Percentiles rank a stretch among this genome's conserved stretches.
phyloP scores from a whole-genome alignment of 2,329 filamentous ascomycete species.

The Ceratocystiopsis sp. region DNA sequence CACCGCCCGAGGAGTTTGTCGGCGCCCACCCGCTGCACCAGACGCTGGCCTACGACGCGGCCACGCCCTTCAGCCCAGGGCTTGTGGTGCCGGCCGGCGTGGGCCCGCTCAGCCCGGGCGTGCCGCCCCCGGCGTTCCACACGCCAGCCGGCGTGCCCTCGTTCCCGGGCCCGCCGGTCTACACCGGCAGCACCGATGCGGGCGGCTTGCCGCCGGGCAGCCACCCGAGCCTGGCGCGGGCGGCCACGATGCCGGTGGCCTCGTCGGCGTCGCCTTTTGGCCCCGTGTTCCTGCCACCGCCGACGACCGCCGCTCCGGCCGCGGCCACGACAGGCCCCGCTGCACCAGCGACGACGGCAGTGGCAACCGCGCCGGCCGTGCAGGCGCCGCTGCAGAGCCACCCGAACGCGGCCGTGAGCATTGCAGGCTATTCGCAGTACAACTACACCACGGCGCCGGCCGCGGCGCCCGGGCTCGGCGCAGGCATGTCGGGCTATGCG shows the following conservation, averaged over 20 bases:
- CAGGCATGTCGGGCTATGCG: constrained; percentile 26
- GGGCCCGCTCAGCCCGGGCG: constrained; percentile 22
- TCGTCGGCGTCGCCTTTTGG: constrained; percentile 15
- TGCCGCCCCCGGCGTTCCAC: constrained; percentile 20
- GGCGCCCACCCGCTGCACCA: constrained; percentile 37
- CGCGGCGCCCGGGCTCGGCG: constrained; percentile 2
- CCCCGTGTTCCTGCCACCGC: constrained; percentile 24
- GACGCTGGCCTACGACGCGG: constrained; percentile 38
- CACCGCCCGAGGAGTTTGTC: constrained; percentile 52
- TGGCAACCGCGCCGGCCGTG: background rate
- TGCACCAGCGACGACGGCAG: constrained; percentile 10
- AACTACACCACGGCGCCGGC: constrained; percentile 17
- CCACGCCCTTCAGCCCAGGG: constrained; percentile 33
- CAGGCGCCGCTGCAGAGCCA: background rate
- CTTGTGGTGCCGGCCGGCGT: constrained; percentile 30
- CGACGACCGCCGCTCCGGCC: constrained; percentile 21
- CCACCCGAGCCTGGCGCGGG: constrained; percentile 26
- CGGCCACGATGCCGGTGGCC: constrained; percentile 29
- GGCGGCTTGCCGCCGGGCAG: constrained; percentile 22
- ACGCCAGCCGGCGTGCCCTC: constrained; percentile 18
- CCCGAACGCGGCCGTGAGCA: constrained; percentile 12
- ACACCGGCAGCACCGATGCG: background rate
- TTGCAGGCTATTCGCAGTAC: constrained; percentile 36
- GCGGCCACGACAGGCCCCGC: constrained; percentile 16
- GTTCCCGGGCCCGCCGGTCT: constrained; percentile 23